phyloP scores from a whole-genome alignment of 305 asterid genomes.

The Fraxinus latifolia region DNA sequence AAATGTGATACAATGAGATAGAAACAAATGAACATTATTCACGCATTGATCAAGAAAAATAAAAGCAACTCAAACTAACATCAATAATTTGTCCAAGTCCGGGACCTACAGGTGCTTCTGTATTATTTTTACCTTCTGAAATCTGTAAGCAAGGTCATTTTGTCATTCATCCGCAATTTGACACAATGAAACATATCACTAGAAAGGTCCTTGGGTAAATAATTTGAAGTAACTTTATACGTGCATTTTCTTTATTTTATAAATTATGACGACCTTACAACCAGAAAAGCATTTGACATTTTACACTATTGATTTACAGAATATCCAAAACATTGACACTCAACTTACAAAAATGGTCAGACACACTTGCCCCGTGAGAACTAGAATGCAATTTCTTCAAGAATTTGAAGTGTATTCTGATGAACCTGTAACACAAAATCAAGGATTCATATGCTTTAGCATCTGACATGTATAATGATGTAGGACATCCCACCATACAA shows the following conservation, averaged over 20 bases:
- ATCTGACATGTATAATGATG: not conserved
- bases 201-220: not conserved
- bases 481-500: not conserved
- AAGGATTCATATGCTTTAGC: slow-evolving; percentile 27
- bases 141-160: not conserved
- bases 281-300: not conserved
- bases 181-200: not conserved
- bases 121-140: not conserved
- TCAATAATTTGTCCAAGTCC: not conserved
- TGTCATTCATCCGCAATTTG: not conserved
- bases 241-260: not conserved
- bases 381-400: slow-evolving; percentile 90
- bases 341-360: slow-evolving; percentile 22
- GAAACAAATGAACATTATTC: not conserved
- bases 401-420: slow-evolving; percentile 88
- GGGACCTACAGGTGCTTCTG: not conserved
- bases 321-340: not conserved
- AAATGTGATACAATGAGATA: not conserved
- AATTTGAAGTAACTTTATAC: not conserved
- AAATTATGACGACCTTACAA: not conserved
- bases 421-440: slow-evolving; percentile 66
- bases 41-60: not conserved
- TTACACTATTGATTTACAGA: not conserved
- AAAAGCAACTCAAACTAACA: not conserved
- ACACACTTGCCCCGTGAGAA: slow-evolving; percentile 9